phyloP scores from a whole-genome alignment of 2,329 filamentous ascomycete species.

The Fusarium palustre region DNA sequence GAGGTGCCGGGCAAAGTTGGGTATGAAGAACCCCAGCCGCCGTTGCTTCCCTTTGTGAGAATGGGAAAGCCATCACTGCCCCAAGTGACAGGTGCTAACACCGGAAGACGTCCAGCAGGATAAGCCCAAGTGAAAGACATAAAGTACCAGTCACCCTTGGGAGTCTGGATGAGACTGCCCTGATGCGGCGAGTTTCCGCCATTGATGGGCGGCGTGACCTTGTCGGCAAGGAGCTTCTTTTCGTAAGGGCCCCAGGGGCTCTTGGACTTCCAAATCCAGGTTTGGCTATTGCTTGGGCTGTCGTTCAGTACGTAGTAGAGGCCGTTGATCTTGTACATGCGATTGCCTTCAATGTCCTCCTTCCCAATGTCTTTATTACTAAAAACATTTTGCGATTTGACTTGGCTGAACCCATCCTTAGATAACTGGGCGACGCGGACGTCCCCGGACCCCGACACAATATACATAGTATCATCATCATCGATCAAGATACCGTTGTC shows the following conservation, averaged over 20 bases:
- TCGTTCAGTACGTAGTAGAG: slow-evolving; percentile 67
- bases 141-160: slow-evolving; percentile 67
- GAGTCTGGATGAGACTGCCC: slow-evolving; percentile 65
- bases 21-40: slow-evolving; percentile 62
- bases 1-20: slow-evolving; percentile 46
- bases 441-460: slow-evolving; percentile 63
- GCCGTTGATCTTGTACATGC: slow-evolving; percentile 65
- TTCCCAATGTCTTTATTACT: slow-evolving; percentile 49
- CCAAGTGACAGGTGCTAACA: slow-evolving; percentile 67
- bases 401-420: slow-evolving; percentile 59
- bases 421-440: slow-evolving; percentile 65
- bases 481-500: slow-evolving; percentile 69
- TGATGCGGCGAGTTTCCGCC: slow-evolving; percentile 64
- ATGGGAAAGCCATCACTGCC: slow-evolving; percentile 63
- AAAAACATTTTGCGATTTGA: slow-evolving; percentile 60
- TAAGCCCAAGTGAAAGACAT: slow-evolving; percentile 68
- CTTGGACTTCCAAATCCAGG: slow-evolving; percentile 61
- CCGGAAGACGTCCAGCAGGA: slow-evolving; percentile 67
- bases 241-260: slow-evolving; percentile 66
- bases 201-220: slow-evolving; percentile 57
- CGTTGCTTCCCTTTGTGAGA: slow-evolving; percentile 55
- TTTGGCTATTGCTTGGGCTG: slow-evolving; percentile 57
- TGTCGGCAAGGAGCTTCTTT: slow-evolving; percentile 56
- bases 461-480: slow-evolving; percentile 69
- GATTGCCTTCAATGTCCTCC: slow-evolving; percentile 66